phyloP scores from a whole-genome alignment of 129 eudicot genomes.

The Arctium lappa region DNA sequence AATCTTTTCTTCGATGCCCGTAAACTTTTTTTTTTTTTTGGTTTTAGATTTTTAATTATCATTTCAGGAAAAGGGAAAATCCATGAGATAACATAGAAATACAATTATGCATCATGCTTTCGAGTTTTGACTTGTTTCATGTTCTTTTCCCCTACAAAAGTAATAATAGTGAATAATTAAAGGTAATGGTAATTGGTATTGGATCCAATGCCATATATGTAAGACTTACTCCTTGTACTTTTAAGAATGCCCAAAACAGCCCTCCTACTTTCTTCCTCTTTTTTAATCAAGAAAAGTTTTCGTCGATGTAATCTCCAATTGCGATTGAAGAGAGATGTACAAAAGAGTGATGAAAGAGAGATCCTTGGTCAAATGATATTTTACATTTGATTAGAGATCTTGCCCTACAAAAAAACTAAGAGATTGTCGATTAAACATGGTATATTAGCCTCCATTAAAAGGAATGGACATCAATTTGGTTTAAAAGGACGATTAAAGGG shows the following conservation, averaged over 20 bases:
- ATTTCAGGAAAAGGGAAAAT: background rate
- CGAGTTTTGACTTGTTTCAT: slow-evolving; percentile 18
- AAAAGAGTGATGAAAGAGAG: background rate
- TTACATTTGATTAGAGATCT: background rate
- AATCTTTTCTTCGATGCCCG: background rate
- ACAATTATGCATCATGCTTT: slow-evolving; percentile 9
- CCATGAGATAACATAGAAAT: background rate
- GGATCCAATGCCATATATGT: slow-evolving; percentile 11
- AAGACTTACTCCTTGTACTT: background rate
- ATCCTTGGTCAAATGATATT: background rate
- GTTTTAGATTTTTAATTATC: background rate
- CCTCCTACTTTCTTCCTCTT: background rate
- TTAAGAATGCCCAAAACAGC: slow-evolving; percentile 16
- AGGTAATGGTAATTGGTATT: slow-evolving; percentile 12
- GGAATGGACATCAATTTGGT: background rate
- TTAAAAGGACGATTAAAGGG: background rate
- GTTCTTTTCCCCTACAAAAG: background rate
- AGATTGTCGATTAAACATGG: background rate
- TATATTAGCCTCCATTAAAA: too few species aligned
- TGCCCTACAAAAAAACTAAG: background rate
- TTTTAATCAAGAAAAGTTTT: background rate
- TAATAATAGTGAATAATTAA: slow-evolving; percentile 3
- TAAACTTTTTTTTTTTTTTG: background rate
- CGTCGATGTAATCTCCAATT: background rate
- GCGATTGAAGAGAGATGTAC: background rate